Base-by-base conservation (phyloP, 1,284 basidiomycete genomes). In the Mycena sp. region DNA sequence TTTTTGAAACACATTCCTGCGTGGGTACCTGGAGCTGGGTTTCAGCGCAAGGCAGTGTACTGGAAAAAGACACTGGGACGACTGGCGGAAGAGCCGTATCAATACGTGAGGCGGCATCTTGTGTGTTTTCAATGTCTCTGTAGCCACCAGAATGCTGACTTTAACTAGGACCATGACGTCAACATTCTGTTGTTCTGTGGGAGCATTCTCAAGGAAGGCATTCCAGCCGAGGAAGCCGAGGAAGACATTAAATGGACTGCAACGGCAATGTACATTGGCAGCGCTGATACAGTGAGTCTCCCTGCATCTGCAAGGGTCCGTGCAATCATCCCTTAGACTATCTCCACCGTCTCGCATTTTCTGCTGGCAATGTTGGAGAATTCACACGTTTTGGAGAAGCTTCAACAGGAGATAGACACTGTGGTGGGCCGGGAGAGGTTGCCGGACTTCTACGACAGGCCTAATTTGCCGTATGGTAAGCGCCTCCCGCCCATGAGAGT, bases 11-110 rank as follows among this genome's bases (percentile, higher is more conserved):
- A 80, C 48, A 29, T 85, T 38, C 84, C 83, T 4, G 65, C 71
- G n/a, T 84, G 80, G 80, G 71, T 80, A 26, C 83, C 83, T 2
- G 80, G 51, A 3, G 75, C 78, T 0, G 74, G 72, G 2, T 87
- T 87, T 70, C 83, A 83, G 65, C 74, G 74, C 4, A 87, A 87
- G 62, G 88, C 89, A 1, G 75, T 67, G 26, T 70, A 72, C 17
- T 91, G 89, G 89, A 50, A 37, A 21, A 37, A 12, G 30, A 50
- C 29, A 7, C 4, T 50, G 19, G n/a, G 21, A 29, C 21, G 25
- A 21, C 32, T 37, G 32, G 32, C 32, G 32, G 32, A 35, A 14
- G 32, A 35, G 14, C 32, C 32, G 32, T 35, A 35, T 14, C 32
- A 14, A 35, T 35, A 35, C 14, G 14, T 14, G 9, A 35, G 14